phyloP scores from a whole-genome alignment of 371 early-diverging fungal genomes.

The Coemansia sp. region DNA sequence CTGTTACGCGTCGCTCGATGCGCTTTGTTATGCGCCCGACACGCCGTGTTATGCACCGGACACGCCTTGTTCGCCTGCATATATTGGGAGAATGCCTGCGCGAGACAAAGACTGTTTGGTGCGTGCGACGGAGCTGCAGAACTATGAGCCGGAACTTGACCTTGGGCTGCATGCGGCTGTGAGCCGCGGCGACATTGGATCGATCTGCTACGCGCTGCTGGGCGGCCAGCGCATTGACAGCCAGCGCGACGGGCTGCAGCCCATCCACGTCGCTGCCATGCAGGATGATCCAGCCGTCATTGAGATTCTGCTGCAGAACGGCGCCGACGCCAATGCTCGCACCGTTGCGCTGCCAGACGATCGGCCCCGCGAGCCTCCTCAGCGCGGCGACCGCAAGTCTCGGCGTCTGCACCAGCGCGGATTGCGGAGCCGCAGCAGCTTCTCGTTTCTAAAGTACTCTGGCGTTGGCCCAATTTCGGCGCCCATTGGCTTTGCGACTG shows the following conservation, averaged over 20 bases:
- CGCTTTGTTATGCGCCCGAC: not conserved
- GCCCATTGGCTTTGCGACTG: conserved; percentile 24
- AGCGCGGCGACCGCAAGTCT: not conserved
- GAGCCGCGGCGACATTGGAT: conserved; percentile 38
- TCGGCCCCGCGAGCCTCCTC: not conserved
- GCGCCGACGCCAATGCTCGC: conserved; percentile 69
- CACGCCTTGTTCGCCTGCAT: conserved; percentile 8
- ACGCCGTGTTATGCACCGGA: too few species aligned
- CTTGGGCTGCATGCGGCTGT: conserved; percentile 43
- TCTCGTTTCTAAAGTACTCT: conserved; percentile 21
- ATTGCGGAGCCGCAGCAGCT: conserved; percentile 28
- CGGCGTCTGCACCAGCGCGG: conserved; percentile 14
- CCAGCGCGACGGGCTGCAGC: conserved; percentile 65
- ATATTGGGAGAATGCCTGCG: conserved; percentile 9
- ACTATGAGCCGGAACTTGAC: conserved; percentile 7
- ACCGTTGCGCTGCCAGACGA: conserved; percentile 6
- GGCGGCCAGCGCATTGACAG: conserved; percentile 68
- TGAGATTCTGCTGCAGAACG: conserved; percentile 68
- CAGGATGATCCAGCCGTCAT: conserved; percentile 66
- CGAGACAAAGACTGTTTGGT: conserved; percentile 15
- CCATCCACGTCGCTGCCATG: conserved; percentile 69
- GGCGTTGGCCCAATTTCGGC: conserved; percentile 35
- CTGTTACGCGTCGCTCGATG: conserved; percentile 6
- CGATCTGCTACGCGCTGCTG: conserved; percentile 45
- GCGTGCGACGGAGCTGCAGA: not conserved